phyloP scores from a whole-genome alignment of 2,329 filamentous ascomycete genomes.

The Exophiala lecanii-corni region DNA sequence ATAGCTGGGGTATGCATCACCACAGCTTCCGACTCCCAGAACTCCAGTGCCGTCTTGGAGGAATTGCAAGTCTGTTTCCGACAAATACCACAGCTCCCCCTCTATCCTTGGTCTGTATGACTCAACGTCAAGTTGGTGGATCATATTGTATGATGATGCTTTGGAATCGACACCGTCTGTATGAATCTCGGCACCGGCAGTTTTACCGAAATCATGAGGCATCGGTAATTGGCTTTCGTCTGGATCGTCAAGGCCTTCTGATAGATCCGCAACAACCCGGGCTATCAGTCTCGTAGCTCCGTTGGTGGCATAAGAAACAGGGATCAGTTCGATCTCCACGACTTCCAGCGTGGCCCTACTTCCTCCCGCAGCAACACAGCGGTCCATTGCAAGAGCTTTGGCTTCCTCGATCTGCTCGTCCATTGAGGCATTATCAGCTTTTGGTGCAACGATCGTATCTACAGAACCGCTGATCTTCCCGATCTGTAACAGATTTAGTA shows the following conservation, averaged over 20 bases:
- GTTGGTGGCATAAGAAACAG: conserved; percentile 28
- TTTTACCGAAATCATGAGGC: conserved; percentile 26
- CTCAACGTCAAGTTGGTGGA: conserved; percentile 22
- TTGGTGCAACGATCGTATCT: conserved; percentile 47
- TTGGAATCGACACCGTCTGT: not conserved
- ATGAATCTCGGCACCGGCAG: conserved; percentile 13
- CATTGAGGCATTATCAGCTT: conserved; percentile 26
- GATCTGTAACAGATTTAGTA: conserved; percentile 31
- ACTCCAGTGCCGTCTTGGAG: conserved; percentile 34
- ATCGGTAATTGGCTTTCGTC: conserved; percentile 2
- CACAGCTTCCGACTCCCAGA: conserved; percentile 36
- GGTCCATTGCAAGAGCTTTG: conserved; percentile 35
- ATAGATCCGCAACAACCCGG: conserved; percentile 38
- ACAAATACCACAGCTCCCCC: conserved; percentile 33
- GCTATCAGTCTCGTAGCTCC: conserved; percentile 31
- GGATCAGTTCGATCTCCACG: conserved; percentile 36
- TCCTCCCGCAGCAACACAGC: conserved; percentile 28
- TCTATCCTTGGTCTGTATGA: conserved; percentile 31
- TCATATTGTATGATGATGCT: conserved; percentile 20
- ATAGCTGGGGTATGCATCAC: conserved; percentile 31
- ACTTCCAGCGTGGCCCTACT: conserved; percentile 32
- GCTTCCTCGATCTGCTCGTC: conserved; percentile 24
- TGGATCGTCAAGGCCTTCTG: not conserved
- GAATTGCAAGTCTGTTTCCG: conserved; percentile 34
- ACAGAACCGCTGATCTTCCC: conserved; percentile 50